phyloP scores from a whole-genome alignment of 768 basidiomycete genomes.

The Lentinula boryana region DNA sequence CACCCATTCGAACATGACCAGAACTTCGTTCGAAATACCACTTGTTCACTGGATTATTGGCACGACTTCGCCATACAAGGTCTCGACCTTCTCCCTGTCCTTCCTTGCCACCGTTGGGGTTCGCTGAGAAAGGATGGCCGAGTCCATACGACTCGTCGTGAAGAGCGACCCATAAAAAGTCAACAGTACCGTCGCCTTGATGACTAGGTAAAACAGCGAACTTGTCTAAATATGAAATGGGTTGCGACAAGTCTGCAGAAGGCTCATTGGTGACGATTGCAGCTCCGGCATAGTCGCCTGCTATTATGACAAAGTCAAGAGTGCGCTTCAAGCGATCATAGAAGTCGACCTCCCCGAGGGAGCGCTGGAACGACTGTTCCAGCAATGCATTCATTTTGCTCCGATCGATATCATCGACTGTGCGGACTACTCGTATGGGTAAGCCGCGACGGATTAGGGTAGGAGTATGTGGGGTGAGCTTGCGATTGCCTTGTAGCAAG shows the following conservation, averaged over 20 bases:
- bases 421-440: constrained; percentile 77
- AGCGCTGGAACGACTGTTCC: constrained; percentile 80
- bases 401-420: constrained; percentile 64
- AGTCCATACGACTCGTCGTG: constrained; percentile 98
- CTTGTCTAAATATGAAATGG: constrained; percentile 94
- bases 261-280: constrained; percentile 82
- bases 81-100: constrained; percentile 90
- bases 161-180: constrained; percentile 97
- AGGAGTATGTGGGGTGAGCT: constrained; percentile 85
- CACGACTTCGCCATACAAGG: constrained; percentile 91
- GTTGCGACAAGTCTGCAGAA: constrained; percentile 26
- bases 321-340: constrained; percentile 69
- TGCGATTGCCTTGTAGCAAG: constrained; percentile 79
- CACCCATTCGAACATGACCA: constrained; percentile 79
- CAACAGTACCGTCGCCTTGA: constrained; percentile 98
- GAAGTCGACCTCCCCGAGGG: constrained; percentile 67
- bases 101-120: constrained; percentile 89
- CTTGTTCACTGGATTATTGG: constrained; percentile 95
- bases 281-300: constrained; percentile 93
- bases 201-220: constrained; percentile 93
- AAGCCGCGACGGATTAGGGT: constrained; percentile 88
- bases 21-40: constrained; percentile 98
- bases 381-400: constrained; percentile 73
- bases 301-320: constrained; percentile 89
- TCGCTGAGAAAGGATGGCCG: constrained; percentile 88